Percentiles rank a stretch among this genome's conserved stretches.
phyloP scores from a whole-genome alignment of 1,284 basidiomycete genomes.

The Pascua sp. region DNA sequence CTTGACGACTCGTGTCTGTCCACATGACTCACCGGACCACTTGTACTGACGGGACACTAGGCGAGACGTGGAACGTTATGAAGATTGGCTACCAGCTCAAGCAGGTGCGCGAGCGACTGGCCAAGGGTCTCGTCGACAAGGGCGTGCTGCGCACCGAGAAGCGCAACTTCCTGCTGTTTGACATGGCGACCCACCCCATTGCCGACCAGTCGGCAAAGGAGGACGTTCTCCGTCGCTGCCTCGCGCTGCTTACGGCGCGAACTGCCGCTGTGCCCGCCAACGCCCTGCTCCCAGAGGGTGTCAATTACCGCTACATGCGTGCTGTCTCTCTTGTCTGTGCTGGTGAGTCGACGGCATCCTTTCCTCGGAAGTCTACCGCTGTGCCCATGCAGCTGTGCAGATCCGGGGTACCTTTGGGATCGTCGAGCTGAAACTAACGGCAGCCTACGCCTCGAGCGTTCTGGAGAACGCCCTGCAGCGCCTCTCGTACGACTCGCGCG shows the following conservation, averaged over 20 bases:
- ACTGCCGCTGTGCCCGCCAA: constrained; percentile 72
- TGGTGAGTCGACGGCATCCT: constrained; percentile 47
- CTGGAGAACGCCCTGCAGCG: constrained; percentile 86
- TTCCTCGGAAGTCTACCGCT: background rate
- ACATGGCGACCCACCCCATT: constrained; percentile 96
- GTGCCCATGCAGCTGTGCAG: background rate
- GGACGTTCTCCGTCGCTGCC: constrained; percentile 68
- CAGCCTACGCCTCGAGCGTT: constrained; percentile 84
- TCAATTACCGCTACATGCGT: constrained; percentile 73
- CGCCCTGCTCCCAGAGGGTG: constrained; percentile 68
- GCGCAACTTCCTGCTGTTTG: constrained; percentile 93
- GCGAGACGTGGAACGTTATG: constrained; percentile 98
- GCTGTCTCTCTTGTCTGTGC: constrained; percentile 80
- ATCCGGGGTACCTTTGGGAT: too few relatives aligned
- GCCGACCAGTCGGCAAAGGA: constrained; percentile 88
- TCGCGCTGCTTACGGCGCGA: constrained; percentile 72
- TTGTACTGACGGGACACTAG: constrained; percentile 50
- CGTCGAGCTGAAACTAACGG: constrained; percentile 1
- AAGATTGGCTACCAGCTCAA: constrained; percentile 97
- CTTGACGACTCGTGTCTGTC: background rate
- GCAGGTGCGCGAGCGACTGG: constrained; percentile 90
- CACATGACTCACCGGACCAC: background rate
- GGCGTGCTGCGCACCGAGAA: constrained; percentile 95
- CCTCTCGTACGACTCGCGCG: constrained; percentile 82
- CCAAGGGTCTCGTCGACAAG: constrained; percentile 96